Evolutionary conservation across 2,329 filamentous ascomycete genomes (phyloP).

Genomic region (Byssochlamys sp.): DNA sequence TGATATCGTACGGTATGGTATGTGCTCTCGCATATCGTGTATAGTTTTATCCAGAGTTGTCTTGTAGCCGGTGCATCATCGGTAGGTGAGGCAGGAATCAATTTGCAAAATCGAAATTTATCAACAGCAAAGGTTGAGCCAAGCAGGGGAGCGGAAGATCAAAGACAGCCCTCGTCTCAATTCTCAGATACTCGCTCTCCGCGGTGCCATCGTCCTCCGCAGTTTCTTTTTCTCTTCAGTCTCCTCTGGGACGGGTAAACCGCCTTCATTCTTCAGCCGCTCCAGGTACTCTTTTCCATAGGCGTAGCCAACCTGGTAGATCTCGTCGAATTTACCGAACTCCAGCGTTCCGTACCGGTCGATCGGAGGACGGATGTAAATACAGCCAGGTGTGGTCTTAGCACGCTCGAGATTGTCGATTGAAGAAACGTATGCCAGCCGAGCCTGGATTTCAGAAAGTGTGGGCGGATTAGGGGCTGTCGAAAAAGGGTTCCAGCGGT

Average conservation of each 20-base stretch:
- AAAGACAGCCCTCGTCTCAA: not conserved
- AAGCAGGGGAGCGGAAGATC: not conserved
- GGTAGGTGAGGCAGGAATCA: not conserved
- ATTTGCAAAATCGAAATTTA: not conserved
- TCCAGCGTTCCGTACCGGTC: conserved; percentile 89
- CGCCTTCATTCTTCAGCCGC: conserved; percentile 66
- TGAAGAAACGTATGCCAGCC: conserved; percentile 86
- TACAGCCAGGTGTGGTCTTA: conserved; percentile 78
- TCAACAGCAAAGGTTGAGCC: not conserved
- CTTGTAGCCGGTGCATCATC: not conserved
- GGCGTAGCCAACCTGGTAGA: conserved; percentile 77
- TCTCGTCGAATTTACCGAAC: conserved; percentile 95
- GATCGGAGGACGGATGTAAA: conserved; percentile 93
- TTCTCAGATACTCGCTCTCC: conserved; percentile 61
- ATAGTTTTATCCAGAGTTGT: not conserved
- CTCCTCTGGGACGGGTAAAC: conserved; percentile 60
- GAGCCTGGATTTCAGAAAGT: conserved; percentile 86
- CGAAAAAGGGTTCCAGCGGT: conserved; percentile 95
- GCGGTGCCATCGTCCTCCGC: conserved; percentile 67
- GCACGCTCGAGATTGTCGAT: conserved; percentile 90
- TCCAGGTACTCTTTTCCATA: conserved; percentile 75
- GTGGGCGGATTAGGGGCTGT: conserved; percentile 83
- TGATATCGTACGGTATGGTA: not conserved
- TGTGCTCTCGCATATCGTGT: not conserved
- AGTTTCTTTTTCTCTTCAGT: conserved; percentile 68